A percentile compares a stretch with the other conserved stretches of the same genome.
Conservation (phyloP, 305 asterid species). For the Rubia peregrina region DNA sequence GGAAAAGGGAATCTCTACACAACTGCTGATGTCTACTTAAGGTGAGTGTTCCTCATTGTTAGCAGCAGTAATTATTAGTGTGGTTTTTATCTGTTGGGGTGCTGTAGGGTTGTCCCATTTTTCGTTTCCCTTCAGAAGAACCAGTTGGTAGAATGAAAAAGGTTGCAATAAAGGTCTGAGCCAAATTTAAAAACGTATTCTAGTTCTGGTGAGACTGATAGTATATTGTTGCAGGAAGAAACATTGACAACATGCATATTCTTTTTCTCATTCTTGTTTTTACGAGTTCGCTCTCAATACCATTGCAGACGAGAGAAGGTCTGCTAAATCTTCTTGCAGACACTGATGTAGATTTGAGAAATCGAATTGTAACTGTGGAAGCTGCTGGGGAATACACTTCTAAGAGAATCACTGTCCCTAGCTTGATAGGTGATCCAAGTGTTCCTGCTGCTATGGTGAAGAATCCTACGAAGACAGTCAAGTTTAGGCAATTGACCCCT, state of each 20-base stretch:
- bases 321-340: slow-evolving; percentile 28
- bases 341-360: background rate
- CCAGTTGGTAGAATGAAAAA: background rate
- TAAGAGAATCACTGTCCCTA: slow-evolving; percentile 28
- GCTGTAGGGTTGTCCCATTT: slow-evolving; percentile 6
- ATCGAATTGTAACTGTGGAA: slow-evolving; percentile 23
- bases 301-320: slow-evolving; percentile 41
- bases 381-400: slow-evolving; percentile 23
- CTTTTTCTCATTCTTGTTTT: slow-evolving; percentile 8
- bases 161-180: too few species aligned
- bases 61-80: slow-evolving; percentile 1
- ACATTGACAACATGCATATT: background rate
- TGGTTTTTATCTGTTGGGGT: background rate
- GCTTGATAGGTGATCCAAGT: slow-evolving; percentile 35
- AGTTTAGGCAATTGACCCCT: slow-evolving; percentile 28
- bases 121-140: slow-evolving; percentile 7
- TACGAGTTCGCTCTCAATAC: slow-evolving; percentile 9
- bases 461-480: slow-evolving; percentile 53
- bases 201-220: background rate
- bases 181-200: background rate
- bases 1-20: slow-evolving; percentile 19
- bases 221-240: background rate
- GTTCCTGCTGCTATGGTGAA: slow-evolving; percentile 44
- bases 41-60: slow-evolving; percentile 26
- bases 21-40: slow-evolving; percentile 35